Evolutionary conservation across 768 basidiomycete genomes (phyloP), one percentile per base, ranked within the genome.

Genomic region (Tricholoma sp.): DNA sequence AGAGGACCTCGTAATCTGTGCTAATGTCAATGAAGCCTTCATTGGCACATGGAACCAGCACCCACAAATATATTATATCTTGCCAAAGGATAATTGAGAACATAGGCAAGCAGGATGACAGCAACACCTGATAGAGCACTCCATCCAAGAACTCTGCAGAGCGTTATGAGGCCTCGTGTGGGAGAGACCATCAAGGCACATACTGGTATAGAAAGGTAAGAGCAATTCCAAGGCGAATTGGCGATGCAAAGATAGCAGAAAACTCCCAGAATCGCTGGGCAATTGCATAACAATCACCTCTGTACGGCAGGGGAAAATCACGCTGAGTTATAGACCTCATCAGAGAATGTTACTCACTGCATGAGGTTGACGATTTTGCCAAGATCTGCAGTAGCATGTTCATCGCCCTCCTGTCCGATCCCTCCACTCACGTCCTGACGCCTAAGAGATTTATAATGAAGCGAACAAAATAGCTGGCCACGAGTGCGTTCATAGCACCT

Each of bases 181-280:
- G 32, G 51, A 29, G 13, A n/a, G 18, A 24, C 34, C 34, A 42
- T 24, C 28, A 5, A 59, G 6, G 24, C 6, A 68, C 81, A 64
- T 58, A 88, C 89, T 80, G 77, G 68, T 91, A 89, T 4, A 92
- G 74, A 68, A 90, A 92, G 2, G 81, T 68, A 20, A 87, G 65
- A 9, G 89, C 85, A 42, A 91, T 86, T 36, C 75, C 73, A 17
- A 91, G 72, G 32, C 84, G 80, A 24, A 88, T 70, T 11, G 87
- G 86, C 6, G 84, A 78, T 3, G 78, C 72, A 60, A 85, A 81
- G n/a, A 89, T 63, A 1, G 76, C 80, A 4, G 85, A 81, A 66
- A 86, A 85, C 37, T 86, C 82, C 87, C 86, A 89, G 65, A 88
- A 88, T 4, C 86, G 76, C 59, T 86, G 82, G 2, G 86, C 75